These are phyloP conservation scores for Posidonia australis DNA, from an alignment of 106 monocot species.

Conservation along the genomic window DNA sequence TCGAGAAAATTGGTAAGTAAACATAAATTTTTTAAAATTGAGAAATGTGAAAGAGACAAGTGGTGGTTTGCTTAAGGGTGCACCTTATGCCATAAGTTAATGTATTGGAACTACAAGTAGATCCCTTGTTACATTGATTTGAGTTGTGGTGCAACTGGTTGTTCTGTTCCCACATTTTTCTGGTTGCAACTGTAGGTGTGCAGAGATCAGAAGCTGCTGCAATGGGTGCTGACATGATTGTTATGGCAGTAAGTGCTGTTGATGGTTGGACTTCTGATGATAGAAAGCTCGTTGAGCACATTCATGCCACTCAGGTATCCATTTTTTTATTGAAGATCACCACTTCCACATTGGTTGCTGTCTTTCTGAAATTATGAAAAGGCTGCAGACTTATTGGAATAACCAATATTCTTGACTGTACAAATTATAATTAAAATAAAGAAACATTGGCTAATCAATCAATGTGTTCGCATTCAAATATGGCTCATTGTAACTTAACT, in stretches of 20 bases:
- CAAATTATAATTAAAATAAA: no score
- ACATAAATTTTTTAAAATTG: not conserved
- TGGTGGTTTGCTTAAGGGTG: not conserved
- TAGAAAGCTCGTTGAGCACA: conserved; percentile 46
- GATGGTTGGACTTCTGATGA: conserved; percentile 96
- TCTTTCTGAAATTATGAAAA: not conserved
- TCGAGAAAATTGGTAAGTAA: conserved; percentile 79
- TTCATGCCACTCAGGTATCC: conserved; percentile 30
- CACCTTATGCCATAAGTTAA: no score
- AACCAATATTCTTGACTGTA: no score
- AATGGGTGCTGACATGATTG: conserved; percentile 66
- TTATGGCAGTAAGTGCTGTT: conserved; percentile 74
- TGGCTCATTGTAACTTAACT: no score
- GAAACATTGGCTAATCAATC: no score
- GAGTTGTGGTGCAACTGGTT: no score
- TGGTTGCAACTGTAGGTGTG: conserved; percentile 40
- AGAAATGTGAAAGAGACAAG: not conserved
- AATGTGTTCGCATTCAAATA: no score
- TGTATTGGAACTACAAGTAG: no score
- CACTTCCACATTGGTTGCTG: not conserved
- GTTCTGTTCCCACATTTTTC: not conserved
- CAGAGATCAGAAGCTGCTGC: conserved; percentile 93
- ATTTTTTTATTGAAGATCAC: not conserved
- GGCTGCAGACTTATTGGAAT: no score
- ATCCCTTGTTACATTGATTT: no score